A percentile compares a stretch with the other conserved stretches of the same genome.
These are phyloP conservation scores for Russula earlei DNA, from an alignment of 768 basidiomycete species.

Conservation along the genomic window DNA sequence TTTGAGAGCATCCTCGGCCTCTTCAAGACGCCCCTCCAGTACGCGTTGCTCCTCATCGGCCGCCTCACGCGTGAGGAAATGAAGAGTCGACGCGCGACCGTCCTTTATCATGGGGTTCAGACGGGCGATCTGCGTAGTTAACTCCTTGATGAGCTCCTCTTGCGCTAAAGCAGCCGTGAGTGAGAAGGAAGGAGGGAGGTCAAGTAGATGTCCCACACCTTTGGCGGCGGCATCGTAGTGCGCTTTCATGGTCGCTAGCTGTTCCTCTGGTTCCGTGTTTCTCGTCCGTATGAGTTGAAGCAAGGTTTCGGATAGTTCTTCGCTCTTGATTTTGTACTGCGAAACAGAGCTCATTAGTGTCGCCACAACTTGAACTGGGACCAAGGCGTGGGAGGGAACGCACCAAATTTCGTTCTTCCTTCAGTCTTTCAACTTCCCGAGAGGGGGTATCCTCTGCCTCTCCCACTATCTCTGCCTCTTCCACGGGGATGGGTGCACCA, in stretches of 20 bases:
- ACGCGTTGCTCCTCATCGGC: constrained; percentile 58
- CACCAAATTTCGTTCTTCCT: constrained; percentile 25
- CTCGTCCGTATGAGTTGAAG: constrained; percentile 51
- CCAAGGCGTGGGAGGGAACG: not conserved
- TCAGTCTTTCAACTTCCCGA: constrained; percentile 19
- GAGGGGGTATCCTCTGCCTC: not conserved
- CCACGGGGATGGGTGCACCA: not conserved
- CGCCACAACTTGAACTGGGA: too few relatives aligned
- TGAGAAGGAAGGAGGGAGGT: not conserved
- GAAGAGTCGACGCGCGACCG: constrained; percentile 42
- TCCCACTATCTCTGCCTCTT: not conserved
- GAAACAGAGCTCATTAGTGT: not conserved
- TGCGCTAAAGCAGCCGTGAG: constrained; percentile 36
- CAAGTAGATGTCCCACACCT: constrained; percentile 31
- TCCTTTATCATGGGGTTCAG: constrained; percentile 45
- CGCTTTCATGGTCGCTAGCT: constrained; percentile 37
- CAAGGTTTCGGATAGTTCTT: constrained; percentile 41
- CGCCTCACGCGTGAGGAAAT: constrained; percentile 64
- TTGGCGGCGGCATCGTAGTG: constrained; percentile 44
- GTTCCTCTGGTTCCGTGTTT: constrained; percentile 55
- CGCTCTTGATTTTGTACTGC: constrained; percentile 21
- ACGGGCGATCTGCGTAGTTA: constrained; percentile 44
- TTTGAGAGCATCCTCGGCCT: constrained; percentile 35
- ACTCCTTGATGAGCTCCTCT: constrained; percentile 43
- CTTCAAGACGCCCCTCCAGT: constrained; percentile 39